Conservation (phyloP, 2,329 filamentous ascomycete genomes). For the Microcyclospora tardicrescens region DNA sequence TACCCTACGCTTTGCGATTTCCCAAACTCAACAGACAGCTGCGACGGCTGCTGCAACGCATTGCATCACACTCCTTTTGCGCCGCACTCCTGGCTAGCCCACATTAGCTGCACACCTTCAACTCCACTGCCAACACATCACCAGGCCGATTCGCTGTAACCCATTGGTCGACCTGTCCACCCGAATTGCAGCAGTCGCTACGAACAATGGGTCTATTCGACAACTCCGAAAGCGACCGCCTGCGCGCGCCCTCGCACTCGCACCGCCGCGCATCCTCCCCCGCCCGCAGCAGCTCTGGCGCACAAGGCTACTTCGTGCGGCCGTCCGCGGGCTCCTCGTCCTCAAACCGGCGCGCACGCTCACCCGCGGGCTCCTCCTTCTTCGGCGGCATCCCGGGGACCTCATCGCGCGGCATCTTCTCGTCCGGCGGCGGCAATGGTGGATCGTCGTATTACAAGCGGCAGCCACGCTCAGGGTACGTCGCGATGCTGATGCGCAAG, state of each 20-base stretch:
- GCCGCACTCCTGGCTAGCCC: neutral
- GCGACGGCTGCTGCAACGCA: too few species aligned
- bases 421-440: constrained; percentile 12
- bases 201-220: constrained; percentile 22
- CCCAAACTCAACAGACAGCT: too few species aligned
- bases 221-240: constrained; percentile 14
- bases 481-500: constrained; percentile 59
- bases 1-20: too few species aligned
- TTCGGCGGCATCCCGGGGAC: constrained; percentile 5
- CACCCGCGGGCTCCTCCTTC: constrained; percentile 12
- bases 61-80: neutral
- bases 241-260: constrained; percentile 4
- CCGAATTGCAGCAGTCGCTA: too few species aligned
- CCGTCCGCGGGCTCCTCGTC: constrained; percentile 7
- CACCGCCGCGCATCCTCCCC: constrained; percentile 9
- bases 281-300: constrained; percentile 8
- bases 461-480: constrained; percentile 62
- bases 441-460: constrained; percentile 62
- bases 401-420: constrained; percentile 17
- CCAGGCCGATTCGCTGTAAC: neutral
- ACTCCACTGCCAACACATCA: constrained; percentile 1
- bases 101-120: neutral
- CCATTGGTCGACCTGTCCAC: too few species aligned
- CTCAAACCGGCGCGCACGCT: constrained; percentile 6
- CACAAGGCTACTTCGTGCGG: constrained; percentile 15